phyloP scores from a whole-genome alignment of 2,329 filamentous ascomycete species.

The Epicoccum nigrum region DNA sequence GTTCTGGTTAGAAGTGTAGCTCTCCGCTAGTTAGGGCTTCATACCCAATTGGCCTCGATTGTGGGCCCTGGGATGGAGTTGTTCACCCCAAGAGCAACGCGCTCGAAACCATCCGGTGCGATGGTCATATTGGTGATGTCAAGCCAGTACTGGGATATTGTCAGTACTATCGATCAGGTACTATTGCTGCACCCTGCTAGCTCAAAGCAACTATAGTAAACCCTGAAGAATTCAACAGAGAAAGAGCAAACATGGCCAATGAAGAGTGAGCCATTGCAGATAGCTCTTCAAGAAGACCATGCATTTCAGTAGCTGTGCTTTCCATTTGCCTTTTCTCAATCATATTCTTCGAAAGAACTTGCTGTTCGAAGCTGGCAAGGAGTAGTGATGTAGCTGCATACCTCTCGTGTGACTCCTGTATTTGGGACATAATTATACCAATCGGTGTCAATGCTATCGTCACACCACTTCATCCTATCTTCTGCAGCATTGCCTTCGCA shows the following conservation, averaged over 20 bases:
- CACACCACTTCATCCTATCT: constrained; percentile 49
- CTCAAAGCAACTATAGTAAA: too few relatives aligned
- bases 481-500: constrained; percentile 37
- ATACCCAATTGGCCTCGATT: constrained; percentile 66
- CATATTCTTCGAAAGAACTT: too few relatives aligned
- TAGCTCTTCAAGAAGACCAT: too few relatives aligned
- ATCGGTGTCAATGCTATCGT: constrained; percentile 57
- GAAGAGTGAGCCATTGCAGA: too few relatives aligned
- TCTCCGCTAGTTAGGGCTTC: constrained; percentile 41
- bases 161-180: neutral
- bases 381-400: constrained; percentile 24
- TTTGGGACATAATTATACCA: constrained; percentile 57
- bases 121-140: constrained; percentile 10
- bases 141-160: constrained; percentile 45
- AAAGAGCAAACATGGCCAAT: too few relatives aligned
- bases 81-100: constrained; percentile 79
- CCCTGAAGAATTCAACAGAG: too few relatives aligned
- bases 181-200: too few relatives aligned
- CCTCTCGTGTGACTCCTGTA: constrained; percentile 62
- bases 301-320: too few relatives aligned
- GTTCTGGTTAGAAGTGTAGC: neutral
- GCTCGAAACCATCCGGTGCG: constrained; percentile 70
- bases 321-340: too few relatives aligned
- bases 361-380: too few relatives aligned
- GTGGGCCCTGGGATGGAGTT: constrained; percentile 74